These are phyloP conservation scores for Epichloe typhina DNA, from an alignment of 2,329 filamentous ascomycete species.

Conservation along the genomic window DNA sequence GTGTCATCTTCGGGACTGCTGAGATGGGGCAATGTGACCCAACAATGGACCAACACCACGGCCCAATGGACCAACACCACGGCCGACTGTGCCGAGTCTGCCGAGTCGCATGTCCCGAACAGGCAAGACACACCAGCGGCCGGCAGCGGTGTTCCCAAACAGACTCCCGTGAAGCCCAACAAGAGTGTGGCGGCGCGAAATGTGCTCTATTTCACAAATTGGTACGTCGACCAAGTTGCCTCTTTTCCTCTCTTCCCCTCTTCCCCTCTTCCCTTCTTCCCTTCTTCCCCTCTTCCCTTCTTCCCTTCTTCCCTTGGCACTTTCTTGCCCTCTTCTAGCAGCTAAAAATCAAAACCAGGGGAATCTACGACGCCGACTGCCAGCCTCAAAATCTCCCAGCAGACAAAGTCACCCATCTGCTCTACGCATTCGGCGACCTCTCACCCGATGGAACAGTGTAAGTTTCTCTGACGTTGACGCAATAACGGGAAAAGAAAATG, in stretches of 20 bases:
- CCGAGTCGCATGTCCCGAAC: neutral
- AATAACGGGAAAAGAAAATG: neutral
- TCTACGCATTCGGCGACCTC: slow-evolving; percentile 45
- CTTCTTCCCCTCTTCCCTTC: too few species aligned
- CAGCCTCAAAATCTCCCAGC: slow-evolving; percentile 56
- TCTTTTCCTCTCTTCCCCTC: too few species aligned
- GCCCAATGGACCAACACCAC: neutral
- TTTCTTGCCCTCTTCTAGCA: neutral
- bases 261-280: too few species aligned
- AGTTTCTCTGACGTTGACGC: slow-evolving; percentile 9
- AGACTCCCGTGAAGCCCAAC: neutral
- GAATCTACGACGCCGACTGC: slow-evolving; percentile 60
- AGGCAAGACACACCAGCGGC: neutral
- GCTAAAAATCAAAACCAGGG: slow-evolving; percentile 28
- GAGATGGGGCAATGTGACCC: slow-evolving; percentile 3
- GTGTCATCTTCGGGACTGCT: neutral
- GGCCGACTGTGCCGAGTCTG: neutral
- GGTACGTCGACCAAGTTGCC: slow-evolving; percentile 19
- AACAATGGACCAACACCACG: neutral
- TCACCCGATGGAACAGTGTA: slow-evolving; percentile 32
- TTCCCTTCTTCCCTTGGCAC: too few species aligned
- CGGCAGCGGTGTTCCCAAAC: neutral
- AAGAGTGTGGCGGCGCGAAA: slow-evolving; percentile 16
- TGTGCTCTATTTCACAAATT: slow-evolving; percentile 41
- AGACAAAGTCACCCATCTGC: slow-evolving; percentile 58